Base-by-base conservation (phyloP, 805 yeast genomes). In the Hanseniaspora occidentalis region DNA sequence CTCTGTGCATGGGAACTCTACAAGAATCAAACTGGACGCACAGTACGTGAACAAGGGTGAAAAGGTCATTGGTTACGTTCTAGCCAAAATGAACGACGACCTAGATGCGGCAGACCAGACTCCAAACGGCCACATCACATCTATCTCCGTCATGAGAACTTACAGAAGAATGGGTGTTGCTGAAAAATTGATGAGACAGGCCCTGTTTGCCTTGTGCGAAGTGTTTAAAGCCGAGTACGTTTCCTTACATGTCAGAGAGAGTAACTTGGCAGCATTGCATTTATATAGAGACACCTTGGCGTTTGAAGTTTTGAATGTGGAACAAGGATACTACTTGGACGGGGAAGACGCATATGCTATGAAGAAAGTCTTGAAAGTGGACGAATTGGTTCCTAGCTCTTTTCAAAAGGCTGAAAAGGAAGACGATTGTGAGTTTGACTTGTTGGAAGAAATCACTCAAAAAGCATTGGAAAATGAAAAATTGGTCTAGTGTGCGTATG, bases 331-430 rank as follows among this genome's bases (percentile, higher is more conserved):
- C 60, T 92, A 92, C 53, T 96, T 88, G 40, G 96, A 92, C 61
- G 95, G 94, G 24, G 98, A 92, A 62, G 96, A 92, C 62, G 98
- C 98, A 13, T 89, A 88, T 59, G 81, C 92, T 31, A 92, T 92
- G 98, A 77, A 76, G 55, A 83, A 83, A 56, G 69, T 66, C 2
- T 66, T 85, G 48, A 65, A 65, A 17, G 54, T 77, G 36, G 77
- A 78, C 13, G 80, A 78, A 20, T 63, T 81, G 45, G 45, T 75
- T 35, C 86, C 89, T 18, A 69, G 73, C 43, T 58, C 60, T 34
- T 71, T 70, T 45, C 77, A 75, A 47, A 38, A 35, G 7, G 68
- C 67, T 16, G 60, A 56, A 22, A 60, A 52, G 9, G 71, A 60
- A 26, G 92, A 82, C 53, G 82, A 80, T 57, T 63, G 80, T 39